Conservation (phyloP, 2,329 filamentous ascomycete species). For the Pestalotiopsis sp. region DNA sequence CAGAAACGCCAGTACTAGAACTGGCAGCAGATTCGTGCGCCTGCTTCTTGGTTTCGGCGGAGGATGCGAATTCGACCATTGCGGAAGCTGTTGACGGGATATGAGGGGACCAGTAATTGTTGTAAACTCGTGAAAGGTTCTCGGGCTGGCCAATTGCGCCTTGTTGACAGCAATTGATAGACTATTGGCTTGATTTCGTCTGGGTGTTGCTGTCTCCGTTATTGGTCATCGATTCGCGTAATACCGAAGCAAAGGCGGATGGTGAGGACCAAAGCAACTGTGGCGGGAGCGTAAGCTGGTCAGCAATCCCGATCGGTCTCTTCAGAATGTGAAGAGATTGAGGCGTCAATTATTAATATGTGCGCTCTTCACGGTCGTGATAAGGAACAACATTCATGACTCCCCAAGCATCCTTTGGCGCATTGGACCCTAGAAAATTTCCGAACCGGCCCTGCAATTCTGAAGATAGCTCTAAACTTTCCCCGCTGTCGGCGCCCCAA, state of each 20-base stretch:
- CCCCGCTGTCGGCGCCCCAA: slow-evolving; percentile 7
- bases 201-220: neutral
- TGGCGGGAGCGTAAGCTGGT: neutral
- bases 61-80: slow-evolving; percentile 31
- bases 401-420: neutral
- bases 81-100: slow-evolving; percentile 9
- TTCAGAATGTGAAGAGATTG: neutral
- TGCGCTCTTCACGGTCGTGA: neutral
- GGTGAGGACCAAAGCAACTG: neutral
- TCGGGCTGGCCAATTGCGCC: neutral
- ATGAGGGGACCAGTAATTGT: too few relatives aligned
- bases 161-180: neutral
- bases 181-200: neutral
- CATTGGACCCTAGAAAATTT: neutral
- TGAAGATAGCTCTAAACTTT: neutral
- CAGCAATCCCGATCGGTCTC: neutral
- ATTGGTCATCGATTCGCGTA: neutral
- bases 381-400: neutral
- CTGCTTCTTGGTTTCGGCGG: slow-evolving; percentile 18
- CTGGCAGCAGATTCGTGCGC: slow-evolving; percentile 20
- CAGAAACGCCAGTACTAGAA: slow-evolving; percentile 25
- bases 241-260: neutral
- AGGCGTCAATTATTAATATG: neutral
- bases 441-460: slow-evolving; percentile 1
- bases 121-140: neutral